Conservation (phyloP, 1,139 yeast genomes). For the Blastobotrys illinoisensis region DNA sequence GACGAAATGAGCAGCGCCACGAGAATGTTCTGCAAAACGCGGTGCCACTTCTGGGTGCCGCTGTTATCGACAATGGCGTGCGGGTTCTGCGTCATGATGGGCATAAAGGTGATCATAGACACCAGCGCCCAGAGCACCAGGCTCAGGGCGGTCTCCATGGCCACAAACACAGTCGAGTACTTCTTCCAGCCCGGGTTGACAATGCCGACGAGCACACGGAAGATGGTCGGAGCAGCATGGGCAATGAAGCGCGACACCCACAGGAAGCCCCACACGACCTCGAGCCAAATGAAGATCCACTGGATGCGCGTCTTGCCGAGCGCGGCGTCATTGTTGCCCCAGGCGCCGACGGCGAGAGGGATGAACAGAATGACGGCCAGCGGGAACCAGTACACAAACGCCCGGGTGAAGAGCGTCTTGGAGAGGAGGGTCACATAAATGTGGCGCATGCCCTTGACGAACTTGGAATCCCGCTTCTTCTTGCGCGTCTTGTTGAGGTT, state of each 20-base stretch:
- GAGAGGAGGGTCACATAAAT: slow-evolving; percentile 26
- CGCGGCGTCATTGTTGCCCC: slow-evolving; percentile 29
- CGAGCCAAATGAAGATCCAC: slow-evolving; percentile 42
- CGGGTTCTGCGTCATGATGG: slow-evolving; percentile 34
- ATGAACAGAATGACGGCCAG: slow-evolving; percentile 35
- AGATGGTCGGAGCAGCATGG: slow-evolving; percentile 30
- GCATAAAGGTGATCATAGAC: slow-evolving; percentile 36
- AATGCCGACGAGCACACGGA: slow-evolving; percentile 30
- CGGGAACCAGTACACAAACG: slow-evolving; percentile 37
- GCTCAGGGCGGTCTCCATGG: slow-evolving; percentile 35
- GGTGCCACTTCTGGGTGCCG: slow-evolving; percentile 35
- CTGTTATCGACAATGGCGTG: slow-evolving; percentile 22
- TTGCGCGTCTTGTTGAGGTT: slow-evolving; percentile 18
- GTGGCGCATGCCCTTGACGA: slow-evolving; percentile 22
- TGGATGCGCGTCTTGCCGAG: slow-evolving; percentile 34
- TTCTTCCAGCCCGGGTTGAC: slow-evolving; percentile 34
- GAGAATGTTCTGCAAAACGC: slow-evolving; percentile 32
- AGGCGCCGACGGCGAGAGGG: slow-evolving; percentile 39
- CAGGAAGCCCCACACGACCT: slow-evolving; percentile 38
- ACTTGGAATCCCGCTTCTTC: slow-evolving; percentile 14
- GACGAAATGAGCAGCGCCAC: slow-evolving; percentile 36
- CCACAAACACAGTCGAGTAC: slow-evolving; percentile 32
- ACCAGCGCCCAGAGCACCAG: slow-evolving; percentile 33
- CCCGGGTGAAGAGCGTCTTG: slow-evolving; percentile 31
- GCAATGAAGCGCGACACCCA: slow-evolving; percentile 35